Conservation (phyloP, 768 basidiomycete species). For the Trametes gibbosa region DNA sequence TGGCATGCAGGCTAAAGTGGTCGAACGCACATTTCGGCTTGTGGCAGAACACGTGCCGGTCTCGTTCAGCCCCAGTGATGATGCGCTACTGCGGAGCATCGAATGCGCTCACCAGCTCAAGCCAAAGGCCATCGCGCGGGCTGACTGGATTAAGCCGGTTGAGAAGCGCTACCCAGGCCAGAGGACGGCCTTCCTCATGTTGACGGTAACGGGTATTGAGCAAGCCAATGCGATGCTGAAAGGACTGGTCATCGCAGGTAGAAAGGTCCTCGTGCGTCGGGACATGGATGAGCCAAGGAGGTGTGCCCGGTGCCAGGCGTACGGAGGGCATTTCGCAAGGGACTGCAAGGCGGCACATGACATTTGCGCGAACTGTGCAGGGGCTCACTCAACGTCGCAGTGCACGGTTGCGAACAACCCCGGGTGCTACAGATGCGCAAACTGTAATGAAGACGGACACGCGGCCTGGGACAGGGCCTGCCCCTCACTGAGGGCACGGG, state of each 20-base stretch:
- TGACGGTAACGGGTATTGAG: slow-evolving; percentile 19
- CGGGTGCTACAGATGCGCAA: slow-evolving; percentile 17
- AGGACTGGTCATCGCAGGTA: slow-evolving; percentile 21
- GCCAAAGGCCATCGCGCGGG: background rate
- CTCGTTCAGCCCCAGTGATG: background rate
- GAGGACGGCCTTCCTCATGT: slow-evolving; percentile 22
- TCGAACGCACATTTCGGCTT: slow-evolving; percentile 6
- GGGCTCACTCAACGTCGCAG: slow-evolving; percentile 19
- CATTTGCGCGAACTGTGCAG: slow-evolving; percentile 22
- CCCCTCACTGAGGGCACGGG: background rate
- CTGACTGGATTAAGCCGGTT: slow-evolving; percentile 29
- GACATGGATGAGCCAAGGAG: slow-evolving; percentile 22
- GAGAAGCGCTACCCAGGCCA: slow-evolving; percentile 19
- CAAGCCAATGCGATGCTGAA: slow-evolving; percentile 29
- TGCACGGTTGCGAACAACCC: slow-evolving; percentile 15
- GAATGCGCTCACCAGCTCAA: background rate
- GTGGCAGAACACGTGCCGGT: slow-evolving; percentile 4
- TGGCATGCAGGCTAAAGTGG: background rate
- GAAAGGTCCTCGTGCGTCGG: slow-evolving; percentile 14
- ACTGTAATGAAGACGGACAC: slow-evolving; percentile 29
- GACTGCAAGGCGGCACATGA: slow-evolving; percentile 13
- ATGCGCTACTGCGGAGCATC: background rate
- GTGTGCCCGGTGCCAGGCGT: slow-evolving; percentile 30
- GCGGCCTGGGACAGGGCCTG: slow-evolving; percentile 29
- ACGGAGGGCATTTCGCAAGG: slow-evolving; percentile 16